Evolutionary conservation across 257 asterid species (phyloP).

Genomic region (Capsicum baccatum): DNA sequence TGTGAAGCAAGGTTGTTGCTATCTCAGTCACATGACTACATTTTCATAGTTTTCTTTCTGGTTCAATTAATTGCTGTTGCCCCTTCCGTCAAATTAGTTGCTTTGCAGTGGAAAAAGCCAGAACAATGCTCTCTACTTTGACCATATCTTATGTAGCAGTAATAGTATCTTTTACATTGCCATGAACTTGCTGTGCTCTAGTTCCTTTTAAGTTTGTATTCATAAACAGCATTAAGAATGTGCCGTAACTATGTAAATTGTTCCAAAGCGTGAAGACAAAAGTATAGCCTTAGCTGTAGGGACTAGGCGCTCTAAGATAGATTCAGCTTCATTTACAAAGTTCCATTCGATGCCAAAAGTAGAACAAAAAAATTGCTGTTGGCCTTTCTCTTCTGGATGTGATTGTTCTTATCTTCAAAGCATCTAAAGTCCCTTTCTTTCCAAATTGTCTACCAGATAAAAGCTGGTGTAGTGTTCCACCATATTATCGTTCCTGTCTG

Average conservation of each 20-base stretch:
- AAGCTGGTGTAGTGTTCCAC: neutral
- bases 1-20: neutral
- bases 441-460: neutral
- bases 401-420: neutral
- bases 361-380: neutral
- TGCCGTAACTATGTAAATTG: neutral
- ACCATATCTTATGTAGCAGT: neutral
- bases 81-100: neutral
- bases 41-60: neutral
- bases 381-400: conserved; percentile 2
- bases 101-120: neutral
- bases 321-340: neutral
- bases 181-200: neutral
- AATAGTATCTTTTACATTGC: neutral
- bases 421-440: neutral
- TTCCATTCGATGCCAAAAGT: neutral
- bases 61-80: neutral
- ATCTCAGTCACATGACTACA: neutral
- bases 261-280: neutral
- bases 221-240: neutral
- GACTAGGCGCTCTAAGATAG: neutral
- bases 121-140: neutral
- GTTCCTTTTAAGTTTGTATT: neutral
- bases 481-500: too few relatives aligned
- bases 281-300: neutral